These are phyloP conservation scores for Chalciporus pseudorubinellus DNA, from an alignment of 768 basidiomycete species.

Conservation along the genomic window DNA sequence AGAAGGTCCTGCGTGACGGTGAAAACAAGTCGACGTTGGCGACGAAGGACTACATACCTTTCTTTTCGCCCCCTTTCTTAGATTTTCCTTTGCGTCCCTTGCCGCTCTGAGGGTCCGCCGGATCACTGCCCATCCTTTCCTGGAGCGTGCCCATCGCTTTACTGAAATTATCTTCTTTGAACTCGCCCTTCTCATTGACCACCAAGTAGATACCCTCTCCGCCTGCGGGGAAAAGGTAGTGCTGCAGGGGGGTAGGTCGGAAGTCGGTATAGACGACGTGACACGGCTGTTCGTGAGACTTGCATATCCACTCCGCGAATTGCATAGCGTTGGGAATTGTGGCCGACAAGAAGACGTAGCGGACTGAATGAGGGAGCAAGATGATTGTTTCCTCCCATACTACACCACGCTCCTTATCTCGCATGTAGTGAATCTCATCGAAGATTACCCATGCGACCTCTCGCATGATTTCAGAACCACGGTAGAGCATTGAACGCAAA, in stretches of 20 bases:
- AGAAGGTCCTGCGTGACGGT: slow-evolving; percentile 59
- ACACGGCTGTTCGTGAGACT: slow-evolving; percentile 95
- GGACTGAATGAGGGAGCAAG: slow-evolving; percentile 91
- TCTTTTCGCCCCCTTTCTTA: slow-evolving; percentile 89
- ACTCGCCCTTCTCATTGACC: slow-evolving; percentile 98
- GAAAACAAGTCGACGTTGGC: neutral
- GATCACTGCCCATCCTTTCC: slow-evolving; percentile 83
- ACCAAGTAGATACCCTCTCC: slow-evolving; percentile 97
- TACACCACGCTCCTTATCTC: slow-evolving; percentile 97
- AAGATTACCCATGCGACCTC: slow-evolving; percentile 99
- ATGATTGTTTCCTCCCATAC: slow-evolving; percentile 99
- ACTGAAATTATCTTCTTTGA: slow-evolving; percentile 94
- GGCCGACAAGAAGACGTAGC: slow-evolving; percentile 97
- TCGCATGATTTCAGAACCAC: slow-evolving; percentile 98
- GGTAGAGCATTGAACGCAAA: slow-evolving; percentile 96
- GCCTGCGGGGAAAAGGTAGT: slow-evolving; percentile 96
- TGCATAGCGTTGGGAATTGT: slow-evolving; percentile 99
- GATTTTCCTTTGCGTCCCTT: slow-evolving; percentile 91
- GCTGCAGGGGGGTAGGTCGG: slow-evolving; percentile 95
- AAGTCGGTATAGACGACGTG: slow-evolving; percentile 99
- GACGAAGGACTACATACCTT: slow-evolving; percentile 50
- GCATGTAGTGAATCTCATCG: slow-evolving; percentile 99
- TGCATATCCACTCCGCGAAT: slow-evolving; percentile 98
- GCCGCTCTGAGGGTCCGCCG: slow-evolving; percentile 80
- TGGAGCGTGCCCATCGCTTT: slow-evolving; percentile 96